Evolutionary conservation across 169 alveolate species (phyloP), one percentile per base, ranked within the genome.

Genomic region (Cyclospora cayetanensis): DNA sequence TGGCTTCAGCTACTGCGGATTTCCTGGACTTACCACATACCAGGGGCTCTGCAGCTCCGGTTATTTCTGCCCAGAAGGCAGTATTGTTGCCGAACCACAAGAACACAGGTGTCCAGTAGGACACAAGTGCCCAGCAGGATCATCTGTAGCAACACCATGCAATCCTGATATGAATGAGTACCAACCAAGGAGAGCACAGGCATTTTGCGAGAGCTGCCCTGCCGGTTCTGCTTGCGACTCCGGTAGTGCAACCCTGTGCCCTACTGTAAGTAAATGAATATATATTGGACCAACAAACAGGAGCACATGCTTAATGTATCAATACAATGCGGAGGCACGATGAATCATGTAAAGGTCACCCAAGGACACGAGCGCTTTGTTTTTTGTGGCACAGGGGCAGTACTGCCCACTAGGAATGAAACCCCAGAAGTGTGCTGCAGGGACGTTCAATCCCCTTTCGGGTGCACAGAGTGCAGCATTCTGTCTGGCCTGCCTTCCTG

Each of bases 401-500:
- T 79, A 79, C 25, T 79, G 89, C 89, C 37, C 89, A n/a, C 89
- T 72, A 46, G 89, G 89, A 25, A 52, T 53, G 93, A 35, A 53
- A 53, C 86, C 93, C 1, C 25, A 12, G 20, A 42, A 52, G 37
- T 89, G 93, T 60, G 68, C 76, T 9, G 65, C 68, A 4, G 90
- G 90, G 7, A 89, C 79, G 7, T 89, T 65, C 90, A 76, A 76
- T 35, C 93, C 93, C 2, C 20, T 42, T 15, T 34, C 70, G 1
- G 93, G 93, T 1, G 72, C 88, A 0, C 66, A 31, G 22, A 43
- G 43, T 25, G 90, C 25, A 9, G 83, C 82, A 20, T 66, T 72
- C 5, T 89, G 93, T 20, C 93, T 89, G 37, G 84, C 86, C 9
- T 89, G 93, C 29, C 82, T 82, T 5, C 86, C 93, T 68, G 93